Evolutionary conservation across 2,329 filamentous ascomycete genomes (phyloP), one percentile per base, ranked within the genome.

Genomic region (Juglanconis juglandina): DNA sequence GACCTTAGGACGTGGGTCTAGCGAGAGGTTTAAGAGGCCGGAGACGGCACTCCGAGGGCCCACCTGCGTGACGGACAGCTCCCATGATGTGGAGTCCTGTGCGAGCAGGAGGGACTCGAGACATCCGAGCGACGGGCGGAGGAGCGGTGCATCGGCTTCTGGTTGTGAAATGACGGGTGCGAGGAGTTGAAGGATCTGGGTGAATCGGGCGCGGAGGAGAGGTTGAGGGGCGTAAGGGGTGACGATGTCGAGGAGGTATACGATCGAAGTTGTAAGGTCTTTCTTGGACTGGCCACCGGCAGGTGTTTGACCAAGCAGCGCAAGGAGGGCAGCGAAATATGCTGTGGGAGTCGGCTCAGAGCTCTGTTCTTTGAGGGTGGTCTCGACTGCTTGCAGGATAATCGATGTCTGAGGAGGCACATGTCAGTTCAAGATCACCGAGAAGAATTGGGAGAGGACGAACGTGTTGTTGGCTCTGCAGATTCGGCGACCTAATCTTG

Each of bases 401-500:
- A 96, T 87, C 63, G 88, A 89, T 64, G 90, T 94, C 90, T 95
- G 67, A 33, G 64, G 49, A 60, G 54, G 60, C 47, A 10, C 54
- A 63, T 49, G 49, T 60, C 49, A 66, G 47, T 59, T 53, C 24
- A 64, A 17, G 17, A 17, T 17, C 17, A 17, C 17, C 17, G 66
- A 68, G 68, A 69, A 65, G 42, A 62, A 59, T 55, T 65, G 48
- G 47, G 55, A 37, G 51, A 32, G 14, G 42, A 73, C 80, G 67
- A 79, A 95, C 92, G 84, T 93, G 92, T 75, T 96, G 87, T 78
- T 97, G 93, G 74, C 91, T 96, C 76, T 98, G 91, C 70, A 97
- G 86, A 77, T 96, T 96, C 59, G 95, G 95, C 72, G 91, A 95
- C 77, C 95, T 91, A 76, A 98, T 97, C 85, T 96, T 97, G 79